Percentiles rank a stretch among this genome's conserved stretches.
These are phyloP conservation scores for Anethum foeniculum DNA, from an alignment of 140 eudicot species.

Conservation along the genomic window DNA sequence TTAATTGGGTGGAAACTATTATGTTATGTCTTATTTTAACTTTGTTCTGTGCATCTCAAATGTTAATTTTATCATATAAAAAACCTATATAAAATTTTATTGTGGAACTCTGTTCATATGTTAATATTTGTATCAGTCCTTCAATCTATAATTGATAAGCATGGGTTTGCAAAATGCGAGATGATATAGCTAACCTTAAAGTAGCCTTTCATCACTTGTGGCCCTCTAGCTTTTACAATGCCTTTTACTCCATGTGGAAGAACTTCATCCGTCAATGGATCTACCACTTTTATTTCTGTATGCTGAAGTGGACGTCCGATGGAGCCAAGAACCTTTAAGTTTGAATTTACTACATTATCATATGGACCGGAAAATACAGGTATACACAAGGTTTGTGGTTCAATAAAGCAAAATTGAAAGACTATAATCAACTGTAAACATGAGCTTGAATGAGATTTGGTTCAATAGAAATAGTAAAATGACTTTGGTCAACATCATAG, in stretches of 20 bases:
- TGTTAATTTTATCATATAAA: background rate
- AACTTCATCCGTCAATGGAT: slow-evolving; percentile 58
- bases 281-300: slow-evolving; percentile 70
- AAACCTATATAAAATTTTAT: background rate
- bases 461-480: background rate
- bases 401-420: background rate
- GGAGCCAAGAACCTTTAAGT: slow-evolving; percentile 85
- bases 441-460: background rate
- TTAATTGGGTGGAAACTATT: background rate
- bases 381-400: background rate
- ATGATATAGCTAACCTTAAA: slow-evolving; percentile 53
- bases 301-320: slow-evolving; percentile 59
- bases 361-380: slow-evolving; percentile 15
- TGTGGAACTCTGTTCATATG: background rate
- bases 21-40: background rate
- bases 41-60: background rate
- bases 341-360: slow-evolving; percentile 31
- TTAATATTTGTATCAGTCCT: background rate
- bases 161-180: background rate
- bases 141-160: background rate
- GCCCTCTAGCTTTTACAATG: slow-evolving; percentile 82
- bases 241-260: slow-evolving; percentile 82
- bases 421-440: slow-evolving; percentile 7
- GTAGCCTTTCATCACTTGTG: slow-evolving; percentile 88
- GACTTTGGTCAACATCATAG: background rate